Conservation (phyloP, 495 filamentous ascomycete genomes). For the Podospora pseudocomata region DNA sequence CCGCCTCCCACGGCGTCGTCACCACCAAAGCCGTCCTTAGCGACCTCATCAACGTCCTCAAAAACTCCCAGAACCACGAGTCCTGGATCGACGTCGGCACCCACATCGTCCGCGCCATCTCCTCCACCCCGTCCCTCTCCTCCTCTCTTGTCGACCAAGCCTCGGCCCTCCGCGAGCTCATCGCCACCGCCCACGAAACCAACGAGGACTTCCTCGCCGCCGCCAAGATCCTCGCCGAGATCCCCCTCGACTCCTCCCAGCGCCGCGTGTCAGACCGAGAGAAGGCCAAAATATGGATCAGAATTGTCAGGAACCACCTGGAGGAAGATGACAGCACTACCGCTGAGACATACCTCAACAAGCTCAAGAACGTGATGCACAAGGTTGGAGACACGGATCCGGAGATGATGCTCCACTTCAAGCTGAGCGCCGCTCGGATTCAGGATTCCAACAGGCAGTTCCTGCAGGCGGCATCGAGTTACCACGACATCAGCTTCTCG, state of each 20-base stretch:
- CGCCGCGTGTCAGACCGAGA: constrained; percentile 73
- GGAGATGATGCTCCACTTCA: constrained; percentile 74
- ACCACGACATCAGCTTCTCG: constrained; percentile 78
- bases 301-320: constrained; percentile 90
- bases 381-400: constrained; percentile 66
- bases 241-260: constrained; percentile 83
- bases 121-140: constrained; percentile 42
- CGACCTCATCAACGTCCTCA: constrained; percentile 59
- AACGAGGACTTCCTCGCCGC: constrained; percentile 77
- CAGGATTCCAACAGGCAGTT: constrained; percentile 86
- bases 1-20: constrained; percentile 68
- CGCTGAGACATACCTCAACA: constrained; percentile 84
- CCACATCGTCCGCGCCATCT: constrained; percentile 62
- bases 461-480: constrained; percentile 81
- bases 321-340: constrained; percentile 88
- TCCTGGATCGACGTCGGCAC: constrained; percentile 67
- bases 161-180: constrained; percentile 71
- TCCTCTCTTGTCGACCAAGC: constrained; percentile 79
- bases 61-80: constrained; percentile 51
- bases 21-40: constrained; percentile 67
- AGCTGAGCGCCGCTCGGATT: constrained; percentile 87
- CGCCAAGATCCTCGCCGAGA: constrained; percentile 73
- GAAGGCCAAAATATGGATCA: constrained; percentile 79
- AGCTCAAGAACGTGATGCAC: constrained; percentile 86
- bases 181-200: constrained; percentile 78